Base-by-base conservation (phyloP, 495 filamentous ascomycete species). In the Tetracladium marchalianum region DNA sequence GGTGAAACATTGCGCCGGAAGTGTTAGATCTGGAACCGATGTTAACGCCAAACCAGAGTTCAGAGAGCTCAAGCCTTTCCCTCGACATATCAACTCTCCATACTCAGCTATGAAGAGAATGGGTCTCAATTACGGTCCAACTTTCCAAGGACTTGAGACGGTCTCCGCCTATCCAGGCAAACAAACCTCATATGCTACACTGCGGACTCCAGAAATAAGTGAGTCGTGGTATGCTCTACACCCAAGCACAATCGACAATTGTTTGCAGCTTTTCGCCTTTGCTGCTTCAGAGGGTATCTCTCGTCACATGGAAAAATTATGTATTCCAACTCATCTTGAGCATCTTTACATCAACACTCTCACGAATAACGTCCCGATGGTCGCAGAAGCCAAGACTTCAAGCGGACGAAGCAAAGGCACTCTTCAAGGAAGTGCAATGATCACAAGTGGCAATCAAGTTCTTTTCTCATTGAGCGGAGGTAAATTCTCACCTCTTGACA, bases 1-100 rank as follows among this genome's bases (percentile, higher is more conserved):
- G 69, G 32, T 33, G 63, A 68, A 69, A 41, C 68, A 74, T 43
- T 71, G 68, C 43, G 43, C 41, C 6, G 71, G 71, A 0, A 51
- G 64, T 18, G 64, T 64, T 5, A 37, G 46, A 32, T 46, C 44
- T 11, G 33, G 52, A 13, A 41, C 44, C 22, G 45, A 40, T 12
- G 36, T 12, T 36, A 31, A 8, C 11, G 7, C 32, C 13, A 15
- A 13, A 24, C n/a, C 43, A 32, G 3, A 19, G 22, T 3, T 27
- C 7, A 3, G 22, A 27, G 22, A 27, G 7, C 22, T 38, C 15
- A 15, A 44, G 32, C 15, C 10, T 32, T 34, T 47, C 11, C 22
- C 44, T 13, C n/a, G 37, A 17, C 40, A 17, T n/a, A 31, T 47
- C 10, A n/a, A 19, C 4, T 33, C 35, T 17, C 37, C 36, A 18